Percentiles rank a stretch among this genome's conserved stretches.
Evolutionary conservation across 345 rosid species (phyloP).

Genomic region (Salix udensis): DNA sequence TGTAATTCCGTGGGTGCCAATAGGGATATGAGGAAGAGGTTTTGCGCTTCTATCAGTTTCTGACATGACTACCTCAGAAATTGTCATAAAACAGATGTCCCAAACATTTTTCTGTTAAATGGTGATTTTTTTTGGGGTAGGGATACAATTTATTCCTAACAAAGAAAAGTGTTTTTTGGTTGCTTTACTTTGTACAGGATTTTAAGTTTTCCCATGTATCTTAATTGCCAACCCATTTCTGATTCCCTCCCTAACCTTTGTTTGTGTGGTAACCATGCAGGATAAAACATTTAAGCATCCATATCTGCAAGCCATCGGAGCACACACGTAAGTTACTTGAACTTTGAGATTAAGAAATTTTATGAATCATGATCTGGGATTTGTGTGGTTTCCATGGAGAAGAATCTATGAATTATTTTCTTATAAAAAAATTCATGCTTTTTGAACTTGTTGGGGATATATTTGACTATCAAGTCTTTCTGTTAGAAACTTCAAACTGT

Average conservation of each 20-base stretch:
- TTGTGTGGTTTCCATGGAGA: background rate
- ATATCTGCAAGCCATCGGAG: conserved; percentile 87
- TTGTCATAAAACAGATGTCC: background rate
- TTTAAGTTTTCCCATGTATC: background rate
- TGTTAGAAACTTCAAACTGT: background rate
- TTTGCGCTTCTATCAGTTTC: background rate
- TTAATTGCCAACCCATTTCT: conserved; percentile 1
- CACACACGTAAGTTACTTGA: conserved; percentile 71
- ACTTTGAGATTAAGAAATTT: background rate
- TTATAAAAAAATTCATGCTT: background rate
- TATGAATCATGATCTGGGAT: background rate
- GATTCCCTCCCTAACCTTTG: conserved; percentile 10
- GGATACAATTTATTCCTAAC: background rate
- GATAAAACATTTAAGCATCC: conserved; percentile 91
- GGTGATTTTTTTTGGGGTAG: background rate
- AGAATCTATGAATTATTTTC: background rate
- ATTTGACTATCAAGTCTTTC: background rate
- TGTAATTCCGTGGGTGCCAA: background rate
- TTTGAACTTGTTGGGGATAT: background rate
- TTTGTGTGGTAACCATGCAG: conserved; percentile 39
- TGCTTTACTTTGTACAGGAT: background rate
- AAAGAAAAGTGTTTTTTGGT: background rate
- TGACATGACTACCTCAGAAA: background rate
- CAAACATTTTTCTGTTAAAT: background rate
- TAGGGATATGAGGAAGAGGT: background rate